Conservation (phyloP, 202 grass and related monocot species). For the Panicum virgatum region DNA sequence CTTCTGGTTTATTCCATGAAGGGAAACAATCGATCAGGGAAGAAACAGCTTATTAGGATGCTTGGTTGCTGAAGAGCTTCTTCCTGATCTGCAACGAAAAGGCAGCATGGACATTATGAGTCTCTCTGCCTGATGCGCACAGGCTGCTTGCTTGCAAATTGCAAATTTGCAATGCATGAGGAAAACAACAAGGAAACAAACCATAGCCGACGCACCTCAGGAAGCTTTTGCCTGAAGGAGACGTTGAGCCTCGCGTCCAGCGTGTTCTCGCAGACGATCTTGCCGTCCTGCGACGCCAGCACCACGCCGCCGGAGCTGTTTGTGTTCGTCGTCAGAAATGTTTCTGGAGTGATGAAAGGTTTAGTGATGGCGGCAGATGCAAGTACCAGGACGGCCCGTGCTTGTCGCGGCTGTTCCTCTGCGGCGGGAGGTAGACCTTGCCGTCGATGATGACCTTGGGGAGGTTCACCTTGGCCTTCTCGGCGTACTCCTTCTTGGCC, state of each 20-base stretch:
- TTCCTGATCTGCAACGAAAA: slow-evolving; percentile 55
- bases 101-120: background rate
- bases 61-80: slow-evolving; percentile 37
- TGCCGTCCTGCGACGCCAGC: slow-evolving; percentile 61
- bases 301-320: slow-evolving; percentile 68
- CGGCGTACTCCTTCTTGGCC: slow-evolving; percentile 83
- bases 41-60: background rate
- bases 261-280: slow-evolving; percentile 73
- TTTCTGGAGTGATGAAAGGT: background rate
- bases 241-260: slow-evolving; percentile 60
- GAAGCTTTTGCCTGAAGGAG: slow-evolving; percentile 66
- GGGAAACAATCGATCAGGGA: background rate
- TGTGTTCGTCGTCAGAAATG: background rate
- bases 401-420: slow-evolving; percentile 38
- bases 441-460: slow-evolving; percentile 78
- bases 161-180: too few species aligned
- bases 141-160: background rate
- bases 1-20: slow-evolving; percentile 41
- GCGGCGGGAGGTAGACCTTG: slow-evolving; percentile 74
- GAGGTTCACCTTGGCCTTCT: slow-evolving; percentile 61
- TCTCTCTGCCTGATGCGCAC: background rate
- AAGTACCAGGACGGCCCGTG: slow-evolving; percentile 61
- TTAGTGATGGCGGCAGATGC: background rate
- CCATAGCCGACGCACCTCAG: slow-evolving; percentile 26
- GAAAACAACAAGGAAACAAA: background rate